These are phyloP conservation scores for Blastobotrys robertii DNA, from an alignment of 805 yeast genomes.

Conservation along the genomic window DNA sequence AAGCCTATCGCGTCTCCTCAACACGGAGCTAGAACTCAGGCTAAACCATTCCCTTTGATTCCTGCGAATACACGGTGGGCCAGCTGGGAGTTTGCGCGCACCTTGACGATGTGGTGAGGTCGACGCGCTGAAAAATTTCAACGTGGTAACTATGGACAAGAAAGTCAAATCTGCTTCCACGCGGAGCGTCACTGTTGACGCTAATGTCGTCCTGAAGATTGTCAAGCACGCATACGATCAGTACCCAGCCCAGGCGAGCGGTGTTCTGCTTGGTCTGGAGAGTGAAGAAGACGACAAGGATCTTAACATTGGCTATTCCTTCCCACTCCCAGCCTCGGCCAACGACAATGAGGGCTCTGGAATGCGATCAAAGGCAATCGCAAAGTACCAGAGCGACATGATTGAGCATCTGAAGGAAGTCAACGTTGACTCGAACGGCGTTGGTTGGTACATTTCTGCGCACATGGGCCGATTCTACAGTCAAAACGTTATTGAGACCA, in stretches of 20 bases:
- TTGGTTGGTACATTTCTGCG: conserved; percentile 76
- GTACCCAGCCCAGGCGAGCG: conserved; percentile 53
- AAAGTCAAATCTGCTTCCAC: conserved; percentile 1
- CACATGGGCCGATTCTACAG: conserved; percentile 61
- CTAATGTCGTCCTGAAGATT: conserved; percentile 40
- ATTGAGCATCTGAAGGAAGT: conserved; percentile 50
- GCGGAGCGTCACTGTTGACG: conserved; percentile 16
- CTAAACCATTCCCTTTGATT: too few species aligned
- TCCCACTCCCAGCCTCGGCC: conserved; percentile 49
- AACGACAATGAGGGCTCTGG: conserved; percentile 54
- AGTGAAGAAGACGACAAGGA: conserved; percentile 38
- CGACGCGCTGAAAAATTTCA: too few species aligned
- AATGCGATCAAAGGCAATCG: conserved; percentile 51
- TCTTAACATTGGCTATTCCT: conserved; percentile 45
- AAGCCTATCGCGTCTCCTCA: too few species aligned
- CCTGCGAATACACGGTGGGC: too few species aligned
- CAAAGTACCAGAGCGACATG: conserved; percentile 59
- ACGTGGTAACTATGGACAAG: too few species aligned
- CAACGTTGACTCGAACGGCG: conserved; percentile 57
- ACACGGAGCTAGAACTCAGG: too few species aligned
- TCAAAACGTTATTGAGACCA: conserved; percentile 51
- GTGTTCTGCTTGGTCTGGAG: conserved; percentile 69
- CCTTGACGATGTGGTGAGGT: too few species aligned
- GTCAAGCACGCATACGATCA: conserved; percentile 58
- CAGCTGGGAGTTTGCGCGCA: too few species aligned